These are phyloP conservation scores for Hordeum marinum DNA, from an alignment of 176 grass and related monocot genomes.

Conservation along the genomic window DNA sequence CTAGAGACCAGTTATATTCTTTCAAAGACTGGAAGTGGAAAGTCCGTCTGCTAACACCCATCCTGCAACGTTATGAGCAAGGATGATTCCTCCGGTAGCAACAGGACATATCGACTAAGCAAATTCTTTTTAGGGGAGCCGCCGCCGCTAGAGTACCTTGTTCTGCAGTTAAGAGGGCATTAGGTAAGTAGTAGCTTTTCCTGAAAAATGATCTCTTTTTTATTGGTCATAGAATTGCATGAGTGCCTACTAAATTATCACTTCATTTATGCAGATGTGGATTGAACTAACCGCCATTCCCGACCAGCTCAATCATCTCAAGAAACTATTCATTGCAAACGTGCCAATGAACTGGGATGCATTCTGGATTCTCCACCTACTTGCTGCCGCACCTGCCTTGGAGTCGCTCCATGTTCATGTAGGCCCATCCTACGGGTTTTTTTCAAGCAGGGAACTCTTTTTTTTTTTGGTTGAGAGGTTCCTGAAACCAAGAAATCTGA, in stretches of 20 bases:
- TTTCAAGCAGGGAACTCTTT: neutral
- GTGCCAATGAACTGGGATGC: neutral
- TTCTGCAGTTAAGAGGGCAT: constrained; percentile 24
- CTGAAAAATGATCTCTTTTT: neutral
- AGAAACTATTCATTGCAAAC: constrained; percentile 17
- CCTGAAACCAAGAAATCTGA: neutral
- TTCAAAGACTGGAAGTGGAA: constrained; percentile 5
- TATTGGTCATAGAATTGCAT: neutral
- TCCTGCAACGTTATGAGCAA: constrained; percentile 5
- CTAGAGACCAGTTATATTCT: constrained; percentile 8
- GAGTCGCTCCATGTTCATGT: constrained; percentile 9
- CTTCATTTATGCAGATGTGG: constrained; percentile 10
- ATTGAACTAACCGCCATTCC: constrained; percentile 1
- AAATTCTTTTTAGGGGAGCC: constrained; percentile 20
- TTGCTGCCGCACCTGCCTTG: constrained; percentile 4
- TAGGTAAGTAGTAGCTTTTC: neutral
- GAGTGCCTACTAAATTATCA: neutral
- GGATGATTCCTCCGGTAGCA: neutral
- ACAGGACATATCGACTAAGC: constrained; percentile 1
- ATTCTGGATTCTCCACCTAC: constrained; percentile 13
- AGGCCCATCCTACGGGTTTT: neutral
- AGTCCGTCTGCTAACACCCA: neutral
- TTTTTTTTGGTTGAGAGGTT: neutral
- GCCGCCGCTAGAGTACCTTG: constrained; percentile 3
- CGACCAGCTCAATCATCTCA: neutral